Evolutionary conservation across 352 stramenopile species (phyloP), one percentile per base, ranked within the genome.

Genomic region (Phytopythium delawarense): DNA sequence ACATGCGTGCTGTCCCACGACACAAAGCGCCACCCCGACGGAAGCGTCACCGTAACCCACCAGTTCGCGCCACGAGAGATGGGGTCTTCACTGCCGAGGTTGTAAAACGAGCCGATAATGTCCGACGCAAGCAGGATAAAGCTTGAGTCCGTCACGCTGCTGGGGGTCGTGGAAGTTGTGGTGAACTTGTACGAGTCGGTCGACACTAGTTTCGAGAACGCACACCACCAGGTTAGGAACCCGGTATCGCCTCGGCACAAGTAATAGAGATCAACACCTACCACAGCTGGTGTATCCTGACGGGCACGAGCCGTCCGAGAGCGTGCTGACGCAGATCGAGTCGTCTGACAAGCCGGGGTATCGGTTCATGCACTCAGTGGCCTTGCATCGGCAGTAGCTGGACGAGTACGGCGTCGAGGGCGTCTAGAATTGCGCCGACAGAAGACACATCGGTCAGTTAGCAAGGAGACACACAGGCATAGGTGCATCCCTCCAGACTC

Each of bases 51-150:
- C 2, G 78, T 81, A 58, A 93, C 66, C 84, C 84, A 93, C 81
- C 84, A 93, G 9, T 87, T 84, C 42, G 65, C 83, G 11, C 67
- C 69, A 25, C 59, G 61, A 12, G 53, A 52, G 8, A 89, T 63
- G 4, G 84, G 81, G 45, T 83, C 81, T 50, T 87, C 68, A 18
- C 73, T 57, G 5, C 75, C 78, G 45, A 93, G 63, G 42, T 91
- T 91, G 69, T 88, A 74, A 23, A 93, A 87, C 23, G 81, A 67
- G 16, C 81, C 84, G 3, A 87, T 73, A 40, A 93, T 85, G 51
- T 93, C 84, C 11, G 74, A 76, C 25, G 79, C 84, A n/a, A 93
- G 60, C 49, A 93, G 61, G 20, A 81, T 89, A 57, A 93, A 91
- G 21, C 63, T 81, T 15, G 83, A 70, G 57, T 93, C 75, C 11